A percentile compares a stretch with the other conserved stretches of the same genome.
Conservation (phyloP, 228 moss, liverwort and hornwort species). For the Sphagnum magellanicum region DNA sequence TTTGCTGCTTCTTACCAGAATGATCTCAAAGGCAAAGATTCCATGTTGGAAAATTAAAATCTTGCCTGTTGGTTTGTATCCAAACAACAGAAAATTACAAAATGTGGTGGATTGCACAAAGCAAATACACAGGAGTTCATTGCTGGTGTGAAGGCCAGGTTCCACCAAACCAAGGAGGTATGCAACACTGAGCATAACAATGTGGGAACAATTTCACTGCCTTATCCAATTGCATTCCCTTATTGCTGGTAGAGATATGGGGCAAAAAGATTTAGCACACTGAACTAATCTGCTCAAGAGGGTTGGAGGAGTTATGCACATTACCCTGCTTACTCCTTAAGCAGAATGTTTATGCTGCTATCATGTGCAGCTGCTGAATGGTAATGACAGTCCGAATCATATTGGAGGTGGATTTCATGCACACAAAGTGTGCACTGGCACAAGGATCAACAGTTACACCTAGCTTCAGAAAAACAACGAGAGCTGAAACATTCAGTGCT, state of each 20-base stretch:
- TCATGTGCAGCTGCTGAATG: conserved; percentile 7
- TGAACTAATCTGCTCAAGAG: neutral
- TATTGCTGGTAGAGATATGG: neutral
- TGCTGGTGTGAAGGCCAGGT: conserved; percentile 69
- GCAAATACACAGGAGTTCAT: conserved; percentile 69
- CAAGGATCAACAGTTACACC: neutral
- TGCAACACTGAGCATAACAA: no score
- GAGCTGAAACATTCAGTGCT: no score
- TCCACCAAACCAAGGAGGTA: conserved; percentile 82
- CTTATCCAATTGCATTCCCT: neutral
- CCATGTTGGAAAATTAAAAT: no score
- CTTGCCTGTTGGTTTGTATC: no score
- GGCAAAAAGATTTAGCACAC: neutral
- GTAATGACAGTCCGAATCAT: neutral
- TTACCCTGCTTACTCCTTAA: neutral
- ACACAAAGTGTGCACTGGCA: conserved; percentile 1
- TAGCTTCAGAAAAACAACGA: no score
- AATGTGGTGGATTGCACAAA: neutral
- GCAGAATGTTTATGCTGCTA: neutral
- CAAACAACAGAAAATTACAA: no score
- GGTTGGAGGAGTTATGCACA: neutral
- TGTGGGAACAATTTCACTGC: no score
- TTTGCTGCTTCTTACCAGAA: no score
- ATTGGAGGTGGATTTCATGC: neutral
- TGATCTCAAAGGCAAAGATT: no score